Base-by-base conservation (phyloP, 1,139 yeast genomes). In the Kodamaea plutei region DNA sequence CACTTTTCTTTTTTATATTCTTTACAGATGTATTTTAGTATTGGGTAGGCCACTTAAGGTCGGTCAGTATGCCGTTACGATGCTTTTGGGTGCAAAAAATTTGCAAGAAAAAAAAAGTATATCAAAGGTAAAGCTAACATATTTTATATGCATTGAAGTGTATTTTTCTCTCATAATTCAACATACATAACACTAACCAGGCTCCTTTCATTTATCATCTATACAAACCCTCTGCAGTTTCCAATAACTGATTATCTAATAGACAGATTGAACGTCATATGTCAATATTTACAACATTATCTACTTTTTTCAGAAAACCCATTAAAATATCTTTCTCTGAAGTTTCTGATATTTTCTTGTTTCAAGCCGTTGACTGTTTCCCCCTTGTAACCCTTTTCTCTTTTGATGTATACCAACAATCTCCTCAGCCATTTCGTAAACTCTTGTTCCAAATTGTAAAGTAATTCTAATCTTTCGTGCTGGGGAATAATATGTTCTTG, bases 401-500 rank as follows among this genome's bases (percentile, higher is more conserved):
- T 63, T 50, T 87, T 80, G 27, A 79, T 79, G 50, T 89, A 91
- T 6, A 84, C 91, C 33, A 91, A 58, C 30, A 89, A 64, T 45
- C 96, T 67, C 52, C 98, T 69, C 10, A 95, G 83, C 98, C 94
- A 93, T 55, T 83, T 87, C 56, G 84, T 80, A 56, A 91, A 91
- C 41, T 79, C 87, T 52, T 91, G 99, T 23, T 83, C 89, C 41
- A 94, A 68, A 40, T 80, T 78, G 45, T 84, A 79, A 26, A 81
- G 57, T 40, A 88, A 63, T 49, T 84, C 83, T 36, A 91, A 57
- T 29, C 73, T 76, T 36, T 75, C 69, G 55, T 91, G 96, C 44
- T 79, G 78, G 2, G 97, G 97, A 23, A 89, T 78, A 35, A 75
- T 68, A 20, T 84, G 76, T n/a, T 63, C 66, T 37, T 79, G 79